Evolutionary conservation across 2,329 filamentous ascomycete species (phyloP), one percentile per base, ranked within the genome.

Genomic region (Fusarium drepaniforme): DNA sequence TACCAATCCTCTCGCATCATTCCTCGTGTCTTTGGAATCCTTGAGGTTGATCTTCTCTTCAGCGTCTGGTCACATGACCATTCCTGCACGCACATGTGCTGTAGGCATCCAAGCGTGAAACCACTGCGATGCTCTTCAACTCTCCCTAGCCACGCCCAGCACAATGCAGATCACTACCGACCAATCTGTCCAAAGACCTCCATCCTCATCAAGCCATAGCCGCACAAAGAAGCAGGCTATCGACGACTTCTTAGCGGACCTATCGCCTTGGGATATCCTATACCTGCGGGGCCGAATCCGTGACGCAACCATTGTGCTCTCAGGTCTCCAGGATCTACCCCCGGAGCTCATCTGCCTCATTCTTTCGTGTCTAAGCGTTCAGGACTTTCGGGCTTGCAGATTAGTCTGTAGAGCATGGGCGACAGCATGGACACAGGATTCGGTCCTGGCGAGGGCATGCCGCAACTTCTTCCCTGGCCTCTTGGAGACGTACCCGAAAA

Each of bases 261-360:
- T 83, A 9, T 81, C 81, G 3, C 44, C 74, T 3, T 79, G 74
- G 74, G 81, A 83, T 15, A 66, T 79, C 3, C 30, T 81, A 5
- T 79, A 80, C 38, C 66, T 82, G n/a, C 75, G 79, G 9, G 44
- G 67, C 30, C 70, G 61, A 33, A 37, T 80, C 13, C 70, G 70
- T 11, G n/a, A 59, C 1, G 67, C 68, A 30, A 58, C 51, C 3
- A 60, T 80, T 44, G 57, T 56, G 7, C 66, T 81, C 3, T 64
- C 80, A 4, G 65, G 76, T n/a, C 65, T 82, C 1, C 67, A 72
- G 3, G 72, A 81, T 38, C 73, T 83, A 0, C 81, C 82, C 1
- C 56, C 60, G 6, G 82, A 83, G 58, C 57, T 83, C 12, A 40
- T 82, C 15, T 78, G 74, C 15, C 16, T 65, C 8, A 67, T 82